These are phyloP conservation scores for Golubevia pallescens DNA, from an alignment of 1,284 basidiomycete species.

Conservation along the genomic window DNA sequence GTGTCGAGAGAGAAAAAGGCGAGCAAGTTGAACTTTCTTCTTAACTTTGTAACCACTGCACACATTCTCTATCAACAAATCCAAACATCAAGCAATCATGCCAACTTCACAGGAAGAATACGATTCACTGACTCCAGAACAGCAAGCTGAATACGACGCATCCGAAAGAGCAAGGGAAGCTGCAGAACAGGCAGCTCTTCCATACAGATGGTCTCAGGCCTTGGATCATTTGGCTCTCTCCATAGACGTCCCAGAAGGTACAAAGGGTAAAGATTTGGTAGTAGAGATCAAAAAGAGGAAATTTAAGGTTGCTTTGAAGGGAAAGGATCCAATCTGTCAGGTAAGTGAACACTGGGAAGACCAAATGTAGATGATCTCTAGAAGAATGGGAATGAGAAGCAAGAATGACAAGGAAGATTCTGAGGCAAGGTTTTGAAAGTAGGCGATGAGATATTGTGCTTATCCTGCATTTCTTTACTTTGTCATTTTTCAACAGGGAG, in stretches of 20 bases:
- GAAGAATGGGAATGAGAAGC: background rate
- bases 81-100: too few species aligned
- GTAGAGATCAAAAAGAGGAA: conserved; percentile 81
- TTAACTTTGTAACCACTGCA: too few species aligned
- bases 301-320: conserved; percentile 84
- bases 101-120: too few species aligned
- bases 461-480: too few species aligned
- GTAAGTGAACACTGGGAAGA: conserved; percentile 13
- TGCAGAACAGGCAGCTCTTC: conserved; percentile 69
- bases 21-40: too few species aligned
- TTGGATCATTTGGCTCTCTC: conserved; percentile 83
- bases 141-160: too few species aligned
- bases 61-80: too few species aligned
- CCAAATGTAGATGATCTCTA: background rate
- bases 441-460: background rate
- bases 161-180: too few species aligned
- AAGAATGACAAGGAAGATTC: background rate
- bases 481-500: conserved; percentile 73
- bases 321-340: conserved; percentile 74
- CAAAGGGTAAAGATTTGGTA: conserved; percentile 77
- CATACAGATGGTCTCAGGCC: conserved; percentile 91
- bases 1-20: too few species aligned
- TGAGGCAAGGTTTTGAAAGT: too few species aligned
- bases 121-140: too few species aligned
- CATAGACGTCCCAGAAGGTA: conserved; percentile 84